A percentile compares a stretch with the other conserved stretches of the same genome.
Conservation (phyloP, 169 alveolate genomes). For the Eimeria maxima region DNA sequence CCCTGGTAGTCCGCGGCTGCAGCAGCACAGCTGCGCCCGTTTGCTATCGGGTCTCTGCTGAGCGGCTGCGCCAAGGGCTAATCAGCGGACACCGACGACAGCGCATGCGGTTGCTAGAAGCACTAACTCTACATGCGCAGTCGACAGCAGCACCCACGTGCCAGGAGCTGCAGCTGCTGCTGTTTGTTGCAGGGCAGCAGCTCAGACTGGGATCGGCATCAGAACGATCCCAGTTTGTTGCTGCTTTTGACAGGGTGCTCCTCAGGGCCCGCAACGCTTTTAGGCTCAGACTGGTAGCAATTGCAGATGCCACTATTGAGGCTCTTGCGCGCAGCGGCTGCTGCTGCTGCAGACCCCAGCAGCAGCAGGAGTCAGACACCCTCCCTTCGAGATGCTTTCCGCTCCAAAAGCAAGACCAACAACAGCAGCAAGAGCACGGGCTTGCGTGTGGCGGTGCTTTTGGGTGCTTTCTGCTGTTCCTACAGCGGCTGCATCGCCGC, state of each 20-base stretch:
- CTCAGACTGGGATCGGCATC: constrained; percentile 58
- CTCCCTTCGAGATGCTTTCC: background rate
- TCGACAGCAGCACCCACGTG: constrained; percentile 39
- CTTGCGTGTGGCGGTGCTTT: constrained; percentile 1
- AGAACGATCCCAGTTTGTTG: constrained; percentile 53
- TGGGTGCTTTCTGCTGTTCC: constrained; percentile 31
- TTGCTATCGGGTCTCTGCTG: constrained; percentile 51
- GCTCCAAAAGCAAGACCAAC: background rate
- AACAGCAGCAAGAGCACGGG: constrained; percentile 10
- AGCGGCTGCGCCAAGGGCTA: constrained; percentile 26
- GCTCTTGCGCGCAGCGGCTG: constrained; percentile 17
- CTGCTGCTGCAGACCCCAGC: constrained; percentile 51
- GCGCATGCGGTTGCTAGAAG: constrained; percentile 46
- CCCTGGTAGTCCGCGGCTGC: constrained; percentile 41
- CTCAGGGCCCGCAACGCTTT: constrained; percentile 24
- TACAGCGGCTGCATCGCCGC: constrained; percentile 47
- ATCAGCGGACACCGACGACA: constrained; percentile 15
- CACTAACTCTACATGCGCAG: constrained; percentile 43
- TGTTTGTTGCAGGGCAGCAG: constrained; percentile 55
- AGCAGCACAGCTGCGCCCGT: constrained; percentile 19
- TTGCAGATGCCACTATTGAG: background rate
- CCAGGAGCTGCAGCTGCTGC: constrained; percentile 69
- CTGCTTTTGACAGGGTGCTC: constrained; percentile 35
- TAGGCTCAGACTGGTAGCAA: background rate
- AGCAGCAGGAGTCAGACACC: constrained; percentile 22